phyloP scores from a whole-genome alignment of 441 rosid species.

The Adansonia madagascariensis region DNA sequence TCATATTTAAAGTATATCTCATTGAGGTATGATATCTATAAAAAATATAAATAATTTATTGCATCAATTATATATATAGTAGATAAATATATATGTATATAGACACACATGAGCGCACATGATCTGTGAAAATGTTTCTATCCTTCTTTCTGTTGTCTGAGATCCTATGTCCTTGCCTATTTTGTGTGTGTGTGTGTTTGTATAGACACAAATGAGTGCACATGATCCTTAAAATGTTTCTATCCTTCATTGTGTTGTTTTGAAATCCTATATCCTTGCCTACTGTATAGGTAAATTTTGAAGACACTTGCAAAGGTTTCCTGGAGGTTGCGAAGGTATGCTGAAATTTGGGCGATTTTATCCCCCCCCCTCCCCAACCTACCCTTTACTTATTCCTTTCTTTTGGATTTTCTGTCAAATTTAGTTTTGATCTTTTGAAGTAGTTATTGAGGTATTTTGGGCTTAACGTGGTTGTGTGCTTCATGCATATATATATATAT shows the following conservation, averaged over 20 bases:
- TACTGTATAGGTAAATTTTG: conserved; percentile 83
- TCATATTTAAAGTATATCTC: neutral
- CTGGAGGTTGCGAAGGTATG: conserved; percentile 95
- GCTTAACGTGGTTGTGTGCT: conserved; percentile 2
- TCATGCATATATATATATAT: neutral
- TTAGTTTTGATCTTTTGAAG: conserved; percentile 9
- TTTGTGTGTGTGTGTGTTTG: conserved; percentile 4
- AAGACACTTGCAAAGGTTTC: conserved; percentile 99
- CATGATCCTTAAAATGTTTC: neutral
- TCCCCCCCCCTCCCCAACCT: neutral
- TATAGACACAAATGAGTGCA: neutral
- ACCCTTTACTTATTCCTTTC: conserved; percentile 5
- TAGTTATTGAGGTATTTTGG: neutral
- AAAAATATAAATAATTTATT: neutral
- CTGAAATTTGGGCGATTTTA: conserved; percentile 19
- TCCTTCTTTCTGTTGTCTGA: conserved; percentile 15
- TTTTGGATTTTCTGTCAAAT: conserved; percentile 1
- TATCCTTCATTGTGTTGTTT: conserved; percentile 7
- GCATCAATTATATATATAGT: neutral
- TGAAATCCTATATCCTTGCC: conserved; percentile 28
- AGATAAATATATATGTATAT: neutral
- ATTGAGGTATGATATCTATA: neutral
- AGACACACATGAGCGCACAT: neutral
- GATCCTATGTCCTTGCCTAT: conserved; percentile 25
- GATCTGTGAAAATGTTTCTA: neutral